These are phyloP conservation scores for Beauveria scarabaeidicola DNA, from an alignment of 2,329 filamentous ascomycete genomes.

Conservation along the genomic window DNA sequence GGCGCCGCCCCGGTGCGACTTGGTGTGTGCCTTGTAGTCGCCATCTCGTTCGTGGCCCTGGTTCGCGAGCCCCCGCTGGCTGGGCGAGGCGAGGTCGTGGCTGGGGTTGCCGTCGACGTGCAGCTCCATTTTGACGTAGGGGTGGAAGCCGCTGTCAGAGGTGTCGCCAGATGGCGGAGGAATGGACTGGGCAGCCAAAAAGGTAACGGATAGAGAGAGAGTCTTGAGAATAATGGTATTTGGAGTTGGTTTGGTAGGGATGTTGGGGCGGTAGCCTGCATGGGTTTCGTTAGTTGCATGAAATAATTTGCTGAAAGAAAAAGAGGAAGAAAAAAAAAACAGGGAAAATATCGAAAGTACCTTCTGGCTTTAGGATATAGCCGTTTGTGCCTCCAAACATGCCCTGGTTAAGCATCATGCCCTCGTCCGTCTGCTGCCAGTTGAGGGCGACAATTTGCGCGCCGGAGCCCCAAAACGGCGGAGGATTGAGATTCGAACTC, in stretches of 20 bases:
- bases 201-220: slow-evolving; percentile 61
- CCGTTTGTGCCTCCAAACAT: slow-evolving; percentile 83
- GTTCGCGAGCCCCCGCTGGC: slow-evolving; percentile 25
- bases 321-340: background rate
- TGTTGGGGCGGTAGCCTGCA: slow-evolving; percentile 25
- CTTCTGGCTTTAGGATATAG: slow-evolving; percentile 76
- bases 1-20: slow-evolving; percentile 47
- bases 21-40: slow-evolving; percentile 51
- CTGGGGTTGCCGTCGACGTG: slow-evolving; percentile 62
- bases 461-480: slow-evolving; percentile 77
- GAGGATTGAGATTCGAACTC: slow-evolving; percentile 81
- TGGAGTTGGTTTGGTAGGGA: slow-evolving; percentile 16
- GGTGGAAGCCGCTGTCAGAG: slow-evolving; percentile 52
- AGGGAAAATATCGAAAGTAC: slow-evolving; percentile 25
- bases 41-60: slow-evolving; percentile 31
- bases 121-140: slow-evolving; percentile 76
- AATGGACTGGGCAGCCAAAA: slow-evolving; percentile 69
- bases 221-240: slow-evolving; percentile 34
- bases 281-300: background rate
- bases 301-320: background rate
- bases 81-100: slow-evolving; percentile 19
- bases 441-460: slow-evolving; percentile 89
- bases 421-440: slow-evolving; percentile 85
- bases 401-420: slow-evolving; percentile 92
- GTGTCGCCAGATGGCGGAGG: slow-evolving; percentile 52